These are phyloP conservation scores for Diplodia sapinea DNA, from an alignment of 2,329 filamentous ascomycete species.

Conservation along the genomic window DNA sequence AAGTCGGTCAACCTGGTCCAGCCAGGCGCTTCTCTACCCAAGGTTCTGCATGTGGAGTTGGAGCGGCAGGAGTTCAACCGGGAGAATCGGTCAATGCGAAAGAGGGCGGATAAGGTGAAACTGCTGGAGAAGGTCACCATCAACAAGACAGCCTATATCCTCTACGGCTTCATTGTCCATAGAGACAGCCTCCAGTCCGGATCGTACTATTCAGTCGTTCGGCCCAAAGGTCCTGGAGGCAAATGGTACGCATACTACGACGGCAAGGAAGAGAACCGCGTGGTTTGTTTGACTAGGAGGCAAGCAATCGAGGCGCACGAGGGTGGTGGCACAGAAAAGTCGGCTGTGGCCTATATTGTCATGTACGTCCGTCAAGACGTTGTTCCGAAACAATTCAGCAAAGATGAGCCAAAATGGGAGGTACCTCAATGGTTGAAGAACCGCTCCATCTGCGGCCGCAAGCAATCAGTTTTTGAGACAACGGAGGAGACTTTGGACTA, in stretches of 20 bases:
- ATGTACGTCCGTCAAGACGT: constrained; percentile 63
- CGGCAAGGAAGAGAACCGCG: constrained; percentile 58
- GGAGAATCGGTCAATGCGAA: constrained; percentile 61
- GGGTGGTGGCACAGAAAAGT: constrained; percentile 47
- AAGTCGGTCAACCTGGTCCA: constrained; percentile 39
- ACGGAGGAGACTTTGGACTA: constrained; percentile 37
- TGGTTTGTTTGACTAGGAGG: constrained; percentile 62
- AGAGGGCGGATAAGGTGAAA: constrained; percentile 62
- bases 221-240: constrained; percentile 61
- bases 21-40: constrained; percentile 47
- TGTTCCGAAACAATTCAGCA: constrained; percentile 46
- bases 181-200: constrained; percentile 63
- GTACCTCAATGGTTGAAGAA: constrained; percentile 48
- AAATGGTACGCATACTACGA: constrained; percentile 67
- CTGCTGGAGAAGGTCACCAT: constrained; percentile 61
- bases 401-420: constrained; percentile 55
- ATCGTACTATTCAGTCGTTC: constrained; percentile 65
- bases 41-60: constrained; percentile 62
- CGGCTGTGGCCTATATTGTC: constrained; percentile 57
- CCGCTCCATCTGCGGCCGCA: constrained; percentile 32
- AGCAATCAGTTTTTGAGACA: not conserved
- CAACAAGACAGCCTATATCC: constrained; percentile 56
- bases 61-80: constrained; percentile 63
- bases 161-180: constrained; percentile 67
- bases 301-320: constrained; percentile 60